phyloP scores from a whole-genome alignment of 352 stramenopile genomes.

The Phytopythium mirpurense region DNA sequence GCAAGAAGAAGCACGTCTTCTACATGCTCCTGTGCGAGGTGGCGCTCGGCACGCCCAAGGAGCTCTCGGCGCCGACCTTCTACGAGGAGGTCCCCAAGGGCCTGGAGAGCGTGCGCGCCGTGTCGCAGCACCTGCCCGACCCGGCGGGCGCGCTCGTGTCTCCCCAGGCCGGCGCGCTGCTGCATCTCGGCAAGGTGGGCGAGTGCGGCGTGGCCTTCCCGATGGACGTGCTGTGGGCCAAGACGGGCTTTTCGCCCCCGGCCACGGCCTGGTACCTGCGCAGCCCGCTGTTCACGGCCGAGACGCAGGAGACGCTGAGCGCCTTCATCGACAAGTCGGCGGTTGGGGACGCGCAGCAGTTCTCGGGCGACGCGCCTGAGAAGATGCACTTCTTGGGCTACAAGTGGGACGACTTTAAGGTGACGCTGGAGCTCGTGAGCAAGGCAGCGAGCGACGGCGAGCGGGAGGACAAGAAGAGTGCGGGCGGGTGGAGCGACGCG shows the following conservation, averaged over 20 bases:
- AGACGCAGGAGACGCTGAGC: constrained; percentile 31
- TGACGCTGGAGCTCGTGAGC: constrained; percentile 46
- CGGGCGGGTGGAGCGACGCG: constrained; percentile 6
- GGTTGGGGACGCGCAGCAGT: constrained; percentile 29
- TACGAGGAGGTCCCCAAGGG: constrained; percentile 36
- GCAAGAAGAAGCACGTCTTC: constrained; percentile 26
- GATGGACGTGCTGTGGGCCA: constrained; percentile 44
- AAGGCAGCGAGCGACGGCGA: constrained; percentile 13
- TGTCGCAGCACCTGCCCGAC: constrained; percentile 45
- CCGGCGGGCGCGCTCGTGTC: constrained; percentile 46
- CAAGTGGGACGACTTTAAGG: constrained; percentile 14
- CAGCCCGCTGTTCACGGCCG: constrained; percentile 23
- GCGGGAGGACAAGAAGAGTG: constrained; percentile 2
- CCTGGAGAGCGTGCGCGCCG: constrained; percentile 57
- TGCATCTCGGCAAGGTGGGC: constrained; percentile 49
- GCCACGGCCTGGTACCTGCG: constrained; percentile 32
- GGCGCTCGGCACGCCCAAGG: constrained; percentile 34
- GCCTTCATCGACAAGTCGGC: constrained; percentile 37
- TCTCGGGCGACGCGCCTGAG: constrained; percentile 27
- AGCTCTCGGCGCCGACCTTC: constrained; percentile 22
- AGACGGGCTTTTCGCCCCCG: constrained; percentile 24
- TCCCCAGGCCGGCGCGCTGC: constrained; percentile 34
- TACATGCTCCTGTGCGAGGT: constrained; percentile 80
- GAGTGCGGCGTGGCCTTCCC: constrained; percentile 37
- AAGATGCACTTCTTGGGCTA: constrained; percentile 31